A percentile compares a stretch with the other conserved stretches of the same genome.
Conservation (phyloP, 1,284 basidiomycete species). For the Ceratobasidium theobromae region DNA sequence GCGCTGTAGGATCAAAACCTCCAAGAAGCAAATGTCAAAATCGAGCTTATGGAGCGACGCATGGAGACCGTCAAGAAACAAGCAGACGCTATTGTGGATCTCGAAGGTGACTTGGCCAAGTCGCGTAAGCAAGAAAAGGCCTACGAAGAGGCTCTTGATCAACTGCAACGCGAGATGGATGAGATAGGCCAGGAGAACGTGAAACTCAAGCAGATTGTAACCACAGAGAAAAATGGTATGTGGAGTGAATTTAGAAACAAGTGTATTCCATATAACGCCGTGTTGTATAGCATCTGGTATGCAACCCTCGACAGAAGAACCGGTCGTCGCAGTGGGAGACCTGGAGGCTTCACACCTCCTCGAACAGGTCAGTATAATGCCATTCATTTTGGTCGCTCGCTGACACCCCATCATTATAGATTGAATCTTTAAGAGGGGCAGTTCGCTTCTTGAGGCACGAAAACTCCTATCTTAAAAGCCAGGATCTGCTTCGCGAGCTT, state of each 20-base stretch:
- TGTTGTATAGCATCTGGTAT: constrained; percentile 48
- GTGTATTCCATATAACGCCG: background rate
- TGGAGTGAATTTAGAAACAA: background rate
- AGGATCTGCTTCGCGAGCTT: constrained; percentile 82
- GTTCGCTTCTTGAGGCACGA: constrained; percentile 88
- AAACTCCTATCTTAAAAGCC: constrained; percentile 88
- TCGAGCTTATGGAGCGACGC: constrained; percentile 90
- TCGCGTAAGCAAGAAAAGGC: constrained; percentile 83
- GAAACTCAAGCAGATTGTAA: constrained; percentile 70
- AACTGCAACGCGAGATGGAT: constrained; percentile 87
- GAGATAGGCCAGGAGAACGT: constrained; percentile 82
- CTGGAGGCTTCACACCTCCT: constrained; percentile 82
- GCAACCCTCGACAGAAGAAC: constrained; percentile 61
- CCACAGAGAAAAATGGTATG: constrained; percentile 67
- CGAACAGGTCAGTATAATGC: constrained; percentile 63
- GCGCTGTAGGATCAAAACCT: constrained; percentile 68
- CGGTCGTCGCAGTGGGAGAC: constrained; percentile 67
- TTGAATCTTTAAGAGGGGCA: constrained; percentile 87
- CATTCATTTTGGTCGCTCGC: background rate
- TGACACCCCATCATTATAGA: constrained; percentile 48
- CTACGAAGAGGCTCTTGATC: constrained; percentile 91
- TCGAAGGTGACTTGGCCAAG: constrained; percentile 80
- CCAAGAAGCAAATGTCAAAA: constrained; percentile 88
- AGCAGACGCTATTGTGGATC: constrained; percentile 76
- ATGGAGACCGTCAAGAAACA: constrained; percentile 85